These are phyloP conservation scores for Neoboletus magnificus DNA, from an alignment of 768 basidiomycete species.

Conservation along the genomic window DNA sequence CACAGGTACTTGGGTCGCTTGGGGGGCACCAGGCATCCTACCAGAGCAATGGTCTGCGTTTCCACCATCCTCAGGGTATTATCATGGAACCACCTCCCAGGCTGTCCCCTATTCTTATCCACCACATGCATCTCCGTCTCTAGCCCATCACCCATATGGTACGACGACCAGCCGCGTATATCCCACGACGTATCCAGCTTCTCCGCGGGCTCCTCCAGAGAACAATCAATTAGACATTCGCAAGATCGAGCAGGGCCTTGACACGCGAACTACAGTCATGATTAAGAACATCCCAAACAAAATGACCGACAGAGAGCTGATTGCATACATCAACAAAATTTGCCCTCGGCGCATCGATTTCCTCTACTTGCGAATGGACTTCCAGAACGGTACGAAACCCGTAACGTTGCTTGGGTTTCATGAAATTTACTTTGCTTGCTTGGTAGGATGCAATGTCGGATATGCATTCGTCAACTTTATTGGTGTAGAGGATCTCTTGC, in stretches of 20 bases:
- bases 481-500: conserved; percentile 67
- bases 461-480: conserved; percentile 93
- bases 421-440: conserved; percentile 2
- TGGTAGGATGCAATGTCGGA: conserved; percentile 68
- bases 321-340: conserved; percentile 64
- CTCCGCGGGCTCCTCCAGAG: conserved; percentile 33
- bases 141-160: conserved; percentile 18
- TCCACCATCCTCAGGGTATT: conserved; percentile 26
- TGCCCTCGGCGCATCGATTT: conserved; percentile 81
- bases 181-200: conserved; percentile 23
- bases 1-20: conserved; percentile 30
- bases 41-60: conserved; percentile 32
- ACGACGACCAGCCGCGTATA: conserved; percentile 18
- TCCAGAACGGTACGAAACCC: conserved; percentile 60
- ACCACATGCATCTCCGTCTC: conserved; percentile 23
- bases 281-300: conserved; percentile 94
- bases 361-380: conserved; percentile 85
- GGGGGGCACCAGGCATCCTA: conserved; percentile 24
- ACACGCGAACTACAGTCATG: conserved; percentile 85
- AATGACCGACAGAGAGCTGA: conserved; percentile 74
- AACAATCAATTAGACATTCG: conserved; percentile 63
- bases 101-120: conserved; percentile 28
- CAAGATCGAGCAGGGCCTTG: conserved; percentile 71
- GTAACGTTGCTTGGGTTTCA: neutral
- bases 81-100: conserved; percentile 23